phyloP scores from a whole-genome alignment of 768 basidiomycete genomes.

The Termitomyces eurrhizus region DNA sequence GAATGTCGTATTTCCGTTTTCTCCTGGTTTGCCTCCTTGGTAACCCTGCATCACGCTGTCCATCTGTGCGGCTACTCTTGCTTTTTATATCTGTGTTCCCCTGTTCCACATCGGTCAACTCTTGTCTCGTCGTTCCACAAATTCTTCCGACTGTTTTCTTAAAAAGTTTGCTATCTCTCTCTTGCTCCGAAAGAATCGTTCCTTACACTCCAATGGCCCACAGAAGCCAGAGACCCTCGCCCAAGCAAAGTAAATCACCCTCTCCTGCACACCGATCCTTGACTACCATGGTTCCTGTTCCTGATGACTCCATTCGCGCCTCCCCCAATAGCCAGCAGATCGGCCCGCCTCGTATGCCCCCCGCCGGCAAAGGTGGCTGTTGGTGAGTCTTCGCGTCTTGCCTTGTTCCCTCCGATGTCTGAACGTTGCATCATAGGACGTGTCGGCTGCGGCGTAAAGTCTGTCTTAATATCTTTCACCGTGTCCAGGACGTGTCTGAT shows the following conservation, averaged over 20 bases:
- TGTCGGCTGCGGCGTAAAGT: conserved; percentile 83
- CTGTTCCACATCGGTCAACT: conserved; percentile 28
- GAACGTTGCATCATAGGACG: conserved; percentile 48
- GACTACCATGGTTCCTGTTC: conserved; percentile 28
- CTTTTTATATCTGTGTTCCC: conserved; percentile 31
- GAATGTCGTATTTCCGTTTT: conserved; percentile 27
- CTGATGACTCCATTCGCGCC: conserved; percentile 32
- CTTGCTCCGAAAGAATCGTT: conserved; percentile 14
- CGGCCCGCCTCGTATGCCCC: conserved; percentile 48
- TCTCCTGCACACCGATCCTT: conserved; percentile 34
- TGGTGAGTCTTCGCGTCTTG: conserved; percentile 48
- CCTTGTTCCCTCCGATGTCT: conserved; percentile 6
- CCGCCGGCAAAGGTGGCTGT: conserved; percentile 71
- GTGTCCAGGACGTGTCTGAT: conserved; percentile 1
- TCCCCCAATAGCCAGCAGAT: conserved; percentile 45
- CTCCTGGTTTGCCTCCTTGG: conserved; percentile 37
- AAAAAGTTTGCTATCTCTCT: conserved; percentile 23
- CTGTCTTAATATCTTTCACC: conserved; percentile 18
- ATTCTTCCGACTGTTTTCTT: conserved; percentile 33
- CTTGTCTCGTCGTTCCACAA: conserved; percentile 30
- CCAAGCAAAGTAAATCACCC: conserved; percentile 45
- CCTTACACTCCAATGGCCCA: conserved; percentile 41
- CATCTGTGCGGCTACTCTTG: conserved; percentile 23
- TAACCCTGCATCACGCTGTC: conserved; percentile 40
- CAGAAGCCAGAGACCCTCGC: conserved; percentile 43